Base-by-base conservation (phyloP, 148 eudicot genomes). In the Persicaria maculosa region DNA sequence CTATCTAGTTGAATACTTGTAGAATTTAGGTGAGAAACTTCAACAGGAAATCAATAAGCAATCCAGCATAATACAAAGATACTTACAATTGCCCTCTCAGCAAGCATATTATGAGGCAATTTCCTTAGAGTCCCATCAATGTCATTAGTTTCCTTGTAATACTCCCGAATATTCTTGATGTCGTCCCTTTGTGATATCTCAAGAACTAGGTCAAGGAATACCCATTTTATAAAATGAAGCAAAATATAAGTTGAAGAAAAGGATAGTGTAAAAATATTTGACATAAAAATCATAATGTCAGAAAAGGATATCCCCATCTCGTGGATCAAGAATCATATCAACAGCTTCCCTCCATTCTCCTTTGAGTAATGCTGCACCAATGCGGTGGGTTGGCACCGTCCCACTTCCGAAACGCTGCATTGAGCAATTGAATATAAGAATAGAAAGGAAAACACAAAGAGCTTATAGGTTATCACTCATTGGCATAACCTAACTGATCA, bases 271-370 rank as follows among this genome's bases (percentile, higher is more conserved):
- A 62, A 62, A 12, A 15, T 40, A 59, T 22, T 36, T 40, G 17
- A 36, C 40, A 40, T 15, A 15, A 15, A 65, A 17, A 40, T 73
- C 50, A 76, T 16, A 58, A 74, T 22, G 43, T 53, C 74, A 55
- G 4, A 17, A 74, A 91, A 91, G 97, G 98, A 94, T 94, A 94
- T 94, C 98, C 80, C 96, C 97, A 74, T 94, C 96, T 83, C 96
- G 88, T 68, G 98, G 98, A 82, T 94, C 98, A 84, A 94, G 93
- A 81, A 94, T 85, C 97, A 94, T 61, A 80, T 75, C 80, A 47
- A 92, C 86, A 44, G 92, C 97, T 47, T 76, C 76, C 81, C 84
- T 85, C 97, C 98, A 94, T 82, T 94, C 97, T 79, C 97, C 98
- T 75, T 88, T 88, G 65, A 92, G 83, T 78, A 94, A 88, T 78